phyloP scores from a whole-genome alignment of 2,329 filamentous ascomycete species.

The Microcera coccophila region DNA sequence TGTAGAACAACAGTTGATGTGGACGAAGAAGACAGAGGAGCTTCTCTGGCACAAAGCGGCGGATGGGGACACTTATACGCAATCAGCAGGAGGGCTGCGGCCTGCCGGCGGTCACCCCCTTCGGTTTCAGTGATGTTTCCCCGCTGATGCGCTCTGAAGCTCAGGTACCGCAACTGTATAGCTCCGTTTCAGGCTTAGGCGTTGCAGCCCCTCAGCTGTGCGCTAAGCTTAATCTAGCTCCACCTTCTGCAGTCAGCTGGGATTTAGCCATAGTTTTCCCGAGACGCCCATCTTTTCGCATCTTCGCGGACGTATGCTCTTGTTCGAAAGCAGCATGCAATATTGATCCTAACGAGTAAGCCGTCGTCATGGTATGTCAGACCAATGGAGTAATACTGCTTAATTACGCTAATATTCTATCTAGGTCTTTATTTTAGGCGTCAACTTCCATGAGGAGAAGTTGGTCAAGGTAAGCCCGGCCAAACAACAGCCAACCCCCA shows the following conservation, averaged over 20 bases:
- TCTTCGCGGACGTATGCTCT: conserved; percentile 7
- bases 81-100: too few species aligned
- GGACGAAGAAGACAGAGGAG: conserved; percentile 10
- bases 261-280: conserved; percentile 26
- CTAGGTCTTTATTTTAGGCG: conserved; percentile 81
- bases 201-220: background rate
- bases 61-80: conserved; percentile 26
- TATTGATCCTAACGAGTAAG: conserved; percentile 16
- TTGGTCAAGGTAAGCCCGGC: conserved; percentile 68
- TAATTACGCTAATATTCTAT: too few species aligned
- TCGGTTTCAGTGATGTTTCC: conserved; percentile 21
- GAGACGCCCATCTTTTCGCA: conserved; percentile 19
- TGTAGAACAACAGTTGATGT: conserved; percentile 2
- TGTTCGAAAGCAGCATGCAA: conserved; percentile 23
- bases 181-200: too few species aligned
- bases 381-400: conserved; percentile 2
- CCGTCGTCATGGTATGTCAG: conserved; percentile 21
- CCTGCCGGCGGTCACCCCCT: background rate
- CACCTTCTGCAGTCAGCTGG: too few species aligned
- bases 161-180: conserved; percentile 2
- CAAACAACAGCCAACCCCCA: conserved; percentile 1
- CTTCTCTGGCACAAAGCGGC: too few species aligned
- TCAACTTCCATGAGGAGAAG: conserved; percentile 79
- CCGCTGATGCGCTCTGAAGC: conserved; percentile 6
- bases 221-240: background rate